Evolutionary conservation across 768 basidiomycete species (phyloP).

Genomic region (Mycena kentingensis): DNA sequence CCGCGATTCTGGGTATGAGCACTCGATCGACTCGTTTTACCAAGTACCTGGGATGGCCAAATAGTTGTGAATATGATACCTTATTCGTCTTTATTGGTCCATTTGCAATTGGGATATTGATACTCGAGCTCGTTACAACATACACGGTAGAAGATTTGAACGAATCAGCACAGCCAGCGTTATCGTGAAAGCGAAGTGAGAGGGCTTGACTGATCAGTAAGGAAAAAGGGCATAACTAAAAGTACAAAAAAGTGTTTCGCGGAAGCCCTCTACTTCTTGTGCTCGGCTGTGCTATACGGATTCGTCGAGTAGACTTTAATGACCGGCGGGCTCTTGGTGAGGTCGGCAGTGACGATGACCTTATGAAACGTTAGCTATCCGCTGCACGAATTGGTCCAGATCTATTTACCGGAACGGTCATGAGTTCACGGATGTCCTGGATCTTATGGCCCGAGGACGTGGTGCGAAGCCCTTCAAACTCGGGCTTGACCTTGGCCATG

Average conservation of each 20-base stretch:
- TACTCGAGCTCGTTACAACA: slow-evolving; percentile 16
- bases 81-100: slow-evolving; percentile 9
- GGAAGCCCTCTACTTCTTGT: slow-evolving; percentile 41
- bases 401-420: slow-evolving; percentile 83
- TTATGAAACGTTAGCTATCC: slow-evolving; percentile 31
- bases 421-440: slow-evolving; percentile 91
- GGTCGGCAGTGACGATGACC: slow-evolving; percentile 94
- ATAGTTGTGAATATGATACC: background rate
- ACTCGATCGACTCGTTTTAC: slow-evolving; percentile 28
- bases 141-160: slow-evolving; percentile 22
- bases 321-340: slow-evolving; percentile 94
- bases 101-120: no score
- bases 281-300: slow-evolving; percentile 65
- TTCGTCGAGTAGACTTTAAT: slow-evolving; percentile 98
- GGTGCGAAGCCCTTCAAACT: slow-evolving; percentile 81
- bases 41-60: slow-evolving; percentile 23
- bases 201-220: slow-evolving; percentile 20
- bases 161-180: slow-evolving; percentile 22
- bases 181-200: slow-evolving; percentile 7
- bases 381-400: background rate
- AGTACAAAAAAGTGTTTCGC: slow-evolving; percentile 33
- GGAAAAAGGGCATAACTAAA: slow-evolving; percentile 32
- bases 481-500: slow-evolving; percentile 70
- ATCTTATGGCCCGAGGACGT: slow-evolving; percentile 85
- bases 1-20: slow-evolving; percentile 23